phyloP scores from a whole-genome alignment of 768 basidiomycete species.

The Suillus subaureus region DNA sequence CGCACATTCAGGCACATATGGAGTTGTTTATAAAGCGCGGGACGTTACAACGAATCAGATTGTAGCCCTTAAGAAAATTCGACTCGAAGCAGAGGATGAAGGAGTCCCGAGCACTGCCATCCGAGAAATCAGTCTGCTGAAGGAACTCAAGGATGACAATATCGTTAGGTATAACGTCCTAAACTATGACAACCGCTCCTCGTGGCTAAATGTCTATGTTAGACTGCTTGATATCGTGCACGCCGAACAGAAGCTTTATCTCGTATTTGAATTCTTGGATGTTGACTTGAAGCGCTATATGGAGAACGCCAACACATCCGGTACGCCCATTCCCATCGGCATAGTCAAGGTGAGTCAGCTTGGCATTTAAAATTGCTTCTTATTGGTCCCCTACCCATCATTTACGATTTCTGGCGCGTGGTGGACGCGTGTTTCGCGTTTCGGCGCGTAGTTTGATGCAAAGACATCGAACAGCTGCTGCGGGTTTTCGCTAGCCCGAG shows the following conservation, averaged over 20 bases:
- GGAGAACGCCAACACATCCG: slow-evolving; percentile 77
- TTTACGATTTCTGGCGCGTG: slow-evolving; percentile 30
- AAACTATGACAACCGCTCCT: slow-evolving; percentile 14
- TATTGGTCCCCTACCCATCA: slow-evolving; percentile 4
- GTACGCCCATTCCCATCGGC: slow-evolving; percentile 69
- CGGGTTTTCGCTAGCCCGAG: background rate
- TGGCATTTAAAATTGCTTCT: background rate
- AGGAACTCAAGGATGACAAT: slow-evolving; percentile 95
- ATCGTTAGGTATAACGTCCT: slow-evolving; percentile 75
- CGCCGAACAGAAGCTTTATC: slow-evolving; percentile 94
- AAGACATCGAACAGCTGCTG: slow-evolving; percentile 12
- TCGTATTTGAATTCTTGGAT: slow-evolving; percentile 98
- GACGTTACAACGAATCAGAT: slow-evolving; percentile 78
- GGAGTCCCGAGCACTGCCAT: slow-evolving; percentile 98
- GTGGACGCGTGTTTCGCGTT: slow-evolving; percentile 24
- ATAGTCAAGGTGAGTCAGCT: slow-evolving; percentile 74
- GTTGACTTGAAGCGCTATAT: slow-evolving; percentile 97
- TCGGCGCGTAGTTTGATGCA: slow-evolving; percentile 14
- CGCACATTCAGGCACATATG: slow-evolving; percentile 80
- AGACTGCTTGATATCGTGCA: slow-evolving; percentile 97
- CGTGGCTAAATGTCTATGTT: slow-evolving; percentile 11
- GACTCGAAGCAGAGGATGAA: slow-evolving; percentile 97
- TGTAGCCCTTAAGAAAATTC: slow-evolving; percentile 98
- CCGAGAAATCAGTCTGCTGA: slow-evolving; percentile 94
- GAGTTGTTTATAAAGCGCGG: slow-evolving; percentile 96